phyloP scores from a whole-genome alignment of 2,329 filamentous ascomycete genomes.

The Orbilia blumenaviensis region DNA sequence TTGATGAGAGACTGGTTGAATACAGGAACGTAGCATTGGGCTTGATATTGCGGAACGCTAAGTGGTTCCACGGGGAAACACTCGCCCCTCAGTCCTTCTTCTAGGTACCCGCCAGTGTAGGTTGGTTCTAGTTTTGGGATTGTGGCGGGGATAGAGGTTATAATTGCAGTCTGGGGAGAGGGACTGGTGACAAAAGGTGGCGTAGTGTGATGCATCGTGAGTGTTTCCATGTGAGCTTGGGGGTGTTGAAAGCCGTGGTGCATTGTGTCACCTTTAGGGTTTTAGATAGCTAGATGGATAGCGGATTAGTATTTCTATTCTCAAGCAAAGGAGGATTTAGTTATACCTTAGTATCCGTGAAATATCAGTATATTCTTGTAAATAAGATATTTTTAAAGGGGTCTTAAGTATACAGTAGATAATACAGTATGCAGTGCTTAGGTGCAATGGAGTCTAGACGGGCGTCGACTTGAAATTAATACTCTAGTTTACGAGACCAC shows the following conservation, averaged over 20 bases:
- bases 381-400: too few relatives aligned
- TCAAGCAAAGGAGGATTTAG: too few relatives aligned
- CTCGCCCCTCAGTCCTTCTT: background rate
- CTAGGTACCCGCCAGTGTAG: background rate
- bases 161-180: background rate
- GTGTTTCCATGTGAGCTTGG: conserved; percentile 4
- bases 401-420: too few relatives aligned
- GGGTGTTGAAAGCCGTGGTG: conserved; percentile 11
- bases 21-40: conserved; percentile 3
- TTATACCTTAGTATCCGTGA: too few relatives aligned
- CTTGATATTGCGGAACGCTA: background rate
- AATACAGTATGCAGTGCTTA: too few relatives aligned
- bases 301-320: too few relatives aligned
- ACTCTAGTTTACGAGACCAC: too few relatives aligned
- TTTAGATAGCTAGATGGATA: too few relatives aligned
- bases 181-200: background rate
- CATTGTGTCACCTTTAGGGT: background rate
- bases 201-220: background rate
- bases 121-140: background rate
- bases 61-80: conserved; percentile 19
- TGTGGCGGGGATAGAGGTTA: background rate
- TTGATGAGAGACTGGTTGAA: background rate
- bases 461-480: too few relatives aligned
- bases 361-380: too few relatives aligned
- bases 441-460: too few relatives aligned